Evolutionary conservation across 2,329 filamentous ascomycete genomes (phyloP).

Genomic region (Emydomyces testavorans): DNA sequence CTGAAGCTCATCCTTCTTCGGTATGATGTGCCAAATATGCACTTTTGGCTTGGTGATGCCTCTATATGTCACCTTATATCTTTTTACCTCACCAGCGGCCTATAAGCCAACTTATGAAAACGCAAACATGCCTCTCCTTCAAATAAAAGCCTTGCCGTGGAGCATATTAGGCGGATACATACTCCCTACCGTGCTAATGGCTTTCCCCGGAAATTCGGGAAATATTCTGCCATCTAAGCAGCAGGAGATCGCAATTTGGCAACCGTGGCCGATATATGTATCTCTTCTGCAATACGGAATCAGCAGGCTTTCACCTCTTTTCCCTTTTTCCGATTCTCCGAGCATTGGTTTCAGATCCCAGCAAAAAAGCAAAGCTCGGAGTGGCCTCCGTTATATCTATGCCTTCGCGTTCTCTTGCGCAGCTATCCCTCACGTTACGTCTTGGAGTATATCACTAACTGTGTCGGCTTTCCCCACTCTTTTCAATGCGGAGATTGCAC

Average conservation of each 20-base stretch:
- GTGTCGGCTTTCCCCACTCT: slow-evolving; percentile 29
- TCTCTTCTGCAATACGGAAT: slow-evolving; percentile 26
- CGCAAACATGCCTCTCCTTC: slow-evolving; percentile 25
- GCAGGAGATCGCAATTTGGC: slow-evolving; percentile 40
- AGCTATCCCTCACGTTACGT: slow-evolving; percentile 32
- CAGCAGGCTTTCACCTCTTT: slow-evolving; percentile 20
- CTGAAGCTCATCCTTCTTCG: slow-evolving; percentile 28
- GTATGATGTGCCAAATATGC: slow-evolving; percentile 34
- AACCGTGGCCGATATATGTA: slow-evolving; percentile 41
- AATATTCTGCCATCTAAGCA: slow-evolving; percentile 37
- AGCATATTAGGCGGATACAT: slow-evolving; percentile 36
- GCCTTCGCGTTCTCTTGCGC: slow-evolving; percentile 33
- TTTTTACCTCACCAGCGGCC: slow-evolving; percentile 34
- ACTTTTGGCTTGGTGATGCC: slow-evolving; percentile 38
- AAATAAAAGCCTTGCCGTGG: slow-evolving; percentile 30
- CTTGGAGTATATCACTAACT: slow-evolving; percentile 32
- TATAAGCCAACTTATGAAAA: slow-evolving; percentile 27
- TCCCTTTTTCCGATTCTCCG: no score
- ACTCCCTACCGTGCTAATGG: slow-evolving; percentile 36
- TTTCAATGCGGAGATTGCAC: slow-evolving; percentile 26
- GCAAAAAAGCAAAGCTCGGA: slow-evolving; percentile 18
- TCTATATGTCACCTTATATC: slow-evolving; percentile 34
- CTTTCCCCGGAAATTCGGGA: slow-evolving; percentile 32
- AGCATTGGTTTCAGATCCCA: no score
- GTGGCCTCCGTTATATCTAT: slow-evolving; percentile 31